phyloP scores from a whole-genome alignment of 2,329 filamentous ascomycete genomes.

The Sporothrix phasma region DNA sequence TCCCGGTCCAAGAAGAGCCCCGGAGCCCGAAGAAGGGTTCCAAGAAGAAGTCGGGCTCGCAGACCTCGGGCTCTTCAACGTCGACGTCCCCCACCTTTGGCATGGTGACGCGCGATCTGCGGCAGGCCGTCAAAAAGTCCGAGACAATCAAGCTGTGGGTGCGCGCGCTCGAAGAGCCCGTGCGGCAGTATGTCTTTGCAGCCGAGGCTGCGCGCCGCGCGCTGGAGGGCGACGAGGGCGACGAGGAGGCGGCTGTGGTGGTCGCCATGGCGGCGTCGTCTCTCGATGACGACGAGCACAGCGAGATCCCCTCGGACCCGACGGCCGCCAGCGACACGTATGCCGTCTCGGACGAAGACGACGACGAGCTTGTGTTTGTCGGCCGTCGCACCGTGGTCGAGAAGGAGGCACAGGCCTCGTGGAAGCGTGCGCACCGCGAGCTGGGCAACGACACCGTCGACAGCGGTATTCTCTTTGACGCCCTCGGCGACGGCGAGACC shows the following conservation, averaged over 20 bases:
- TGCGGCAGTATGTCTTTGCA: slow-evolving; percentile 63
- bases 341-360: slow-evolving; percentile 54
- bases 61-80: not conserved
- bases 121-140: slow-evolving; percentile 68
- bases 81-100: slow-evolving; percentile 25
- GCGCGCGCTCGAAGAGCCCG: slow-evolving; percentile 74
- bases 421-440: slow-evolving; percentile 43
- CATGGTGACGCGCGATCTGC: slow-evolving; percentile 68
- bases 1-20: not conserved
- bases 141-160: slow-evolving; percentile 72
- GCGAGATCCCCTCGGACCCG: slow-evolving; percentile 32
- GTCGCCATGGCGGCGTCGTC: not conserved
- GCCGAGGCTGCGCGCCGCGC: slow-evolving; percentile 34
- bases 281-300: slow-evolving; percentile 25
- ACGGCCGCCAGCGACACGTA: slow-evolving; percentile 3
- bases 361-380: slow-evolving; percentile 89
- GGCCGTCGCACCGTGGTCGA: slow-evolving; percentile 41
- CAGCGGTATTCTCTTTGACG: slow-evolving; percentile 68
- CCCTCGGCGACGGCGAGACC: slow-evolving; percentile 60
- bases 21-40: not conserved
- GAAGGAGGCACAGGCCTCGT: slow-evolving; percentile 30
- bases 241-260: slow-evolving; percentile 15
- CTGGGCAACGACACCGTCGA: slow-evolving; percentile 49
- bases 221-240: slow-evolving; percentile 22
- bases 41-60: not conserved